A percentile compares a stretch with the other conserved stretches of the same genome.
Evolutionary conservation across 495 filamentous ascomycete species (phyloP).

Genomic region (Penicillium lividum): DNA sequence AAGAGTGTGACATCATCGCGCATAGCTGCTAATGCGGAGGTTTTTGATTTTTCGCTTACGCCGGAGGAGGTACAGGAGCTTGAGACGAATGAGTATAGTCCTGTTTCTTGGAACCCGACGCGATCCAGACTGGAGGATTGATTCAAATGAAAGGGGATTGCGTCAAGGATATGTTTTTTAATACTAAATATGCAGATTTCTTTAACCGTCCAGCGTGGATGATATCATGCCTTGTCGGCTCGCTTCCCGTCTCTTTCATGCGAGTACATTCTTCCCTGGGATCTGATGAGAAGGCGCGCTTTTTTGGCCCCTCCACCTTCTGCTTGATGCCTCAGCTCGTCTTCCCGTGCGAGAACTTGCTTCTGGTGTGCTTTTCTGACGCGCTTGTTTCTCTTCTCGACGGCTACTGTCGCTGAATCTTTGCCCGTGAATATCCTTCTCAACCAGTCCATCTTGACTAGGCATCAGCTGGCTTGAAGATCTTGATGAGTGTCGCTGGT

Average conservation of each 20-base stretch:
- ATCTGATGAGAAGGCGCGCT: conserved; percentile 2
- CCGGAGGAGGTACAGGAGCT: conserved; percentile 63
- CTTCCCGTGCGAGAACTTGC: conserved; percentile 7
- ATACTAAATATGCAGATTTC: neutral
- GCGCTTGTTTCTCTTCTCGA: conserved; percentile 6
- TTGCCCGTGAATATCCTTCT: conserved; percentile 7
- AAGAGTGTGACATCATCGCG: conserved; percentile 69
- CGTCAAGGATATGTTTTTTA: neutral
- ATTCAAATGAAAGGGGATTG: neutral
- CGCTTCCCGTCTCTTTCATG: conserved; percentile 2
- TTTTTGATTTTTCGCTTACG: conserved; percentile 71
- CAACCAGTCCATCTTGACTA: conserved; percentile 2
- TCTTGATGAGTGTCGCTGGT: neutral
- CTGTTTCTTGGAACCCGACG: conserved; percentile 57
- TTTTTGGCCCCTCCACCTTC: conserved; percentile 7
- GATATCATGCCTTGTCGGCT: neutral
- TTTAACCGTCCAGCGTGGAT: too few relatives aligned
- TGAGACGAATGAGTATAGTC: conserved; percentile 55
- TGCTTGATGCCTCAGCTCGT: neutral
- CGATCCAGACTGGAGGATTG: conserved; percentile 16
- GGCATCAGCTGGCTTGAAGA: neutral
- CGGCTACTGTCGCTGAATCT: conserved; percentile 1
- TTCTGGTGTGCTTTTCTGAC: conserved; percentile 1
- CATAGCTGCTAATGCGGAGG: conserved; percentile 65
- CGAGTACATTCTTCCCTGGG: neutral